Percentiles rank a stretch among this genome's conserved stretches.
Conservation (phyloP, 2,329 filamentous ascomycete species). For the Aureobasidium vineae region DNA sequence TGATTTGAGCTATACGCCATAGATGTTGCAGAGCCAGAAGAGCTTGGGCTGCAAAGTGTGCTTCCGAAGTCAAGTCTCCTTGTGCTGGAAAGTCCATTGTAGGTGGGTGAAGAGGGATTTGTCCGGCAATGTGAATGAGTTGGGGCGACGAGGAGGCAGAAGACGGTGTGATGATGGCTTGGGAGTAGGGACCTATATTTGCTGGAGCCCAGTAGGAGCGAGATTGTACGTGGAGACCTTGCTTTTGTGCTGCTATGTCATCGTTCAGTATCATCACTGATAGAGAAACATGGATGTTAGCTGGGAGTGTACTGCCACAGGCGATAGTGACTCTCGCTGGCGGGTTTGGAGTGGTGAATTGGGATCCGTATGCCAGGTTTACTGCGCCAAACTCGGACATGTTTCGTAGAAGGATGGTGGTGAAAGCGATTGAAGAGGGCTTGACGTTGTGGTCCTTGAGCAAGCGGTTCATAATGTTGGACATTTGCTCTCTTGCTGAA, state of each 20-base stretch:
- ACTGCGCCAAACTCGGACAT: constrained; percentile 77
- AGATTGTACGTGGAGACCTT: constrained; percentile 82
- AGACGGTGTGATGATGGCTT: constrained; percentile 64
- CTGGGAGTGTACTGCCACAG: constrained; percentile 65
- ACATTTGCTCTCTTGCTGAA: constrained; percentile 44
- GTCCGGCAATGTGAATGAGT: constrained; percentile 73
- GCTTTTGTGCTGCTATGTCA: constrained; percentile 30
- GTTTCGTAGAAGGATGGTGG: constrained; percentile 67
- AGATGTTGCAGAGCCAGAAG: constrained; percentile 82
- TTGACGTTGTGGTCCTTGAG: constrained; percentile 32
- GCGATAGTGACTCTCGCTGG: constrained; percentile 82
- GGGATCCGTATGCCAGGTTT: constrained; percentile 71
- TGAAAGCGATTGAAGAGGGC: constrained; percentile 41
- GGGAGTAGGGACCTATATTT: constrained; percentile 96
- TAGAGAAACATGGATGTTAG: constrained; percentile 59
- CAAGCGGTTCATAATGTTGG: constrained; percentile 42
- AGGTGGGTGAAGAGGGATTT: constrained; percentile 82
- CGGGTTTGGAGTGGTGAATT: constrained; percentile 77
- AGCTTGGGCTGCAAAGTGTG: constrained; percentile 55
- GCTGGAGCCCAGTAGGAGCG: constrained; percentile 96
- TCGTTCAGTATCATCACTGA: constrained; percentile 49
- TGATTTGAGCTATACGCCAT: constrained; percentile 73
- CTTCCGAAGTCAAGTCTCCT: neutral
- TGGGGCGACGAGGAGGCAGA: constrained; percentile 19
- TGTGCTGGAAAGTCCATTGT: constrained; percentile 62